A percentile compares a stretch with the other conserved stretches of the same genome.
Conservation (phyloP, 202 grass and related monocot species). For the Schoenoplectus tabernaemontani region DNA sequence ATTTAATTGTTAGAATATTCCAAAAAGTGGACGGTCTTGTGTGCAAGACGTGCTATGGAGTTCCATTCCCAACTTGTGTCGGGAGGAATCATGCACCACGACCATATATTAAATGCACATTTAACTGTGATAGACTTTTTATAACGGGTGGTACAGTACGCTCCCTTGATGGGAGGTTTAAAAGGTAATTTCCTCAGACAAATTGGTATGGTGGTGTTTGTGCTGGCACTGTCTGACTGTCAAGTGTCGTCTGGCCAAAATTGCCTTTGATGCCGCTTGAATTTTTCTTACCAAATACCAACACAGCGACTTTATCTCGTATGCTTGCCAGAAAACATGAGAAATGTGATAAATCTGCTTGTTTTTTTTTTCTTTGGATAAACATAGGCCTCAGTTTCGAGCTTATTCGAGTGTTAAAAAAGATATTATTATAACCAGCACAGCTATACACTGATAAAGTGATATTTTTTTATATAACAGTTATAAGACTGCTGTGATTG, state of each 20-base stretch:
- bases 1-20: neutral
- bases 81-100: neutral
- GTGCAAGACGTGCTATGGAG: conserved; percentile 17
- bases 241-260: conserved; percentile 3
- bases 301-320: too few species aligned
- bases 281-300: neutral
- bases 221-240: conserved; percentile 2
- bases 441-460: neutral
- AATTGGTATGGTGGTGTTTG: conserved; percentile 1
- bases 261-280: conserved; percentile 3
- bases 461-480: neutral
- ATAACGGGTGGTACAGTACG: too few species aligned
- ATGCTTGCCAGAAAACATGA: conserved; percentile 2
- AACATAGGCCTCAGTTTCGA: too few species aligned
- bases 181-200: neutral
- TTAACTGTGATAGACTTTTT: conserved; percentile 5
- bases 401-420: too few species aligned
- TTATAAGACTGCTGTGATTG: neutral
- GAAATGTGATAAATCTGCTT: neutral
- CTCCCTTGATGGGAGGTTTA: neutral
- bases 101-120: conserved; percentile 9
- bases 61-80: conserved; percentile 4
- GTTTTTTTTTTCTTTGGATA: neutral
- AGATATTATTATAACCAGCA: neutral
- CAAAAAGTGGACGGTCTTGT: conserved; percentile 1